Evolutionary conservation across 2,329 filamentous ascomycete species (phyloP), one percentile per base, ranked within the genome.

Genomic region (Fusarium sacchari): DNA sequence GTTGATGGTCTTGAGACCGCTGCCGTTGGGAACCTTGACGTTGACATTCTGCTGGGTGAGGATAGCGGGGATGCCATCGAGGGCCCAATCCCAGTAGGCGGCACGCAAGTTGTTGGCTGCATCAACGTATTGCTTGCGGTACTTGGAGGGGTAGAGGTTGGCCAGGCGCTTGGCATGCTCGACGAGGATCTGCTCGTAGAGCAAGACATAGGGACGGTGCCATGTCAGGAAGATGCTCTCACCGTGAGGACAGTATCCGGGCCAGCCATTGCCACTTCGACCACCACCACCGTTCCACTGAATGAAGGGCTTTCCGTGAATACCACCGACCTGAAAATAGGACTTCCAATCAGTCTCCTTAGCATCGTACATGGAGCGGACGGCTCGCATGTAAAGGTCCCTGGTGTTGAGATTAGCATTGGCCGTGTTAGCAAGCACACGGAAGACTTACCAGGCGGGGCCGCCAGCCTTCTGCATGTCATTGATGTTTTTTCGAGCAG

Each of bases 141-240:
- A 81, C 67, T 37, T 76, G 66, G 62, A 72, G 20, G 81, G 82
- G 72, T 88, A 89, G 40, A 80, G 77, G 18, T 74, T 75, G 24
- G 88, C 88, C 26, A 89, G 84, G 7, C 76, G 76, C 73, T 84
- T 83, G 44, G 86, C 85, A 44, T 87, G 81, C 5, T 79, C 74
- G 32, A 86, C 85, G 10, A 91, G 81, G 20, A 82, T 76, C 86
- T 91, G 88, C 87, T 91, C 89, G 63, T 83, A 89, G 11, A 90
- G 81, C 13, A 85, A 81, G 46, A 89, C 75, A 66, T 87, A 90
- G 7, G 88, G 85, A 11, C 88, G 86, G 77, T 91, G 89, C 89
- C 88, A 90, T 24, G 85, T 79, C 12, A 84, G 76, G 70, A 89
- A 88, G 30, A 86, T 77, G n/a, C 83, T 79, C 76, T 88, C 85